Evolutionary conservation across 2,329 filamentous ascomycete species (phyloP).

Genomic region (Alternaria triticimaculans): DNA sequence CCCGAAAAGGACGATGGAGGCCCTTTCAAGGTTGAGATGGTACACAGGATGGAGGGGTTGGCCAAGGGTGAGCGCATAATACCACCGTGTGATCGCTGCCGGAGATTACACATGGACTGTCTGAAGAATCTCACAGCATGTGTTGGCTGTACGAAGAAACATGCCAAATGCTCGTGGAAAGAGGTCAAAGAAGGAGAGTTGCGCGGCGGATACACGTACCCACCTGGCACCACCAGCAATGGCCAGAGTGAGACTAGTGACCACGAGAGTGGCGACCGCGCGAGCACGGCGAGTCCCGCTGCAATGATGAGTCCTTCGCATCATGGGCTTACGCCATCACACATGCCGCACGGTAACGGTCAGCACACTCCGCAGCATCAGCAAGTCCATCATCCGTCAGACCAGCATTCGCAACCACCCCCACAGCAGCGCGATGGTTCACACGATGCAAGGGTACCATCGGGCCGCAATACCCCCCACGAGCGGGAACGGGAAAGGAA

Average conservation of each 20-base stretch:
- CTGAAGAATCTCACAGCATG: conserved; percentile 87
- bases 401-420: conserved; percentile 1
- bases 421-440: conserved; percentile 13
- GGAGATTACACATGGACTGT: conserved; percentile 79
- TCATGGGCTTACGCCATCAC: conserved; percentile 31
- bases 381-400: conserved; percentile 4
- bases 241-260: conserved; percentile 44
- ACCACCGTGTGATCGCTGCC: conserved; percentile 85
- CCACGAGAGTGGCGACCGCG: conserved; percentile 34
- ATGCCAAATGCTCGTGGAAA: conserved; percentile 87
- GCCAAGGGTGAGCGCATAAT: conserved; percentile 74
- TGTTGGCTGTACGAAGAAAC: conserved; percentile 86
- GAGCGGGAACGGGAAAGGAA: conserved; percentile 30
- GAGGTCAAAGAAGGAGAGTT: conserved; percentile 77
- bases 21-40: conserved; percentile 70
- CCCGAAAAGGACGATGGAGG: conserved; percentile 63
- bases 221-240: conserved; percentile 30
- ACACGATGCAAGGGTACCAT: conserved; percentile 25
- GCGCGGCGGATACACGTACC: conserved; percentile 35
- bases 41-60: conserved; percentile 76
- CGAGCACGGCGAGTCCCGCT: conserved; percentile 39
- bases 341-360: conserved; percentile 21
- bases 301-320: conserved; percentile 35
- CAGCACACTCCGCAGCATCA: conserved; percentile 31
- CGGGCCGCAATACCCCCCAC: conserved; percentile 31